Percentiles rank a stretch among this genome's conserved stretches.
Conservation (phyloP, 176 grass and related monocot species). For the Musa beccarii region DNA sequence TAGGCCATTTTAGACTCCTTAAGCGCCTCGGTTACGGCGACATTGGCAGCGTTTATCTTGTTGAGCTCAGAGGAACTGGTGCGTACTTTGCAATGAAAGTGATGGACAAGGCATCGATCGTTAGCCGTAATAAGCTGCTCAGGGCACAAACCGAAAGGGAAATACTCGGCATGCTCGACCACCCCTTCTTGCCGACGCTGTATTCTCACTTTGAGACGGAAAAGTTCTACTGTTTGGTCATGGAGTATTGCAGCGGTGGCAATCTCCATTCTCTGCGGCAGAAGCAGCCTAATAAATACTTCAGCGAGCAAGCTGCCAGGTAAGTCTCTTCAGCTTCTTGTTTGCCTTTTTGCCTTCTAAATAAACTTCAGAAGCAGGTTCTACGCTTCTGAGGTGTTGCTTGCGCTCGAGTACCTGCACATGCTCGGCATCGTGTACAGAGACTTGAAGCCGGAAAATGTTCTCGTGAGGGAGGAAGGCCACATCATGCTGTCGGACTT, state of each 20-base stretch:
- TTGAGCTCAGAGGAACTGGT: constrained; percentile 53
- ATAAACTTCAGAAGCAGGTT: constrained; percentile 34
- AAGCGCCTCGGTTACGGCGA: constrained; percentile 72
- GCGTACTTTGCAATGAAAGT: constrained; percentile 91
- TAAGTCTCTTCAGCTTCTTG: constrained; percentile 1
- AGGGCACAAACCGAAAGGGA: constrained; percentile 76
- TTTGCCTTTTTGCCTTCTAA: neutral
- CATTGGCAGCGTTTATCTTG: constrained; percentile 93
- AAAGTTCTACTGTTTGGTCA: constrained; percentile 82
- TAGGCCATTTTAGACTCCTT: constrained; percentile 78
- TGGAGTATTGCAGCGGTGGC: constrained; percentile 87
- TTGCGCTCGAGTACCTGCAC: constrained; percentile 83
- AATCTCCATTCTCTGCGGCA: constrained; percentile 82
- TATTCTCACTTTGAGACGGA: constrained; percentile 87
- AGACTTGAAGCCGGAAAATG: constrained; percentile 78
- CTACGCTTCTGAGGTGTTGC: constrained; percentile 65
- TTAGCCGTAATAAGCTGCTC: constrained; percentile 62
- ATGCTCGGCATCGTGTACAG: constrained; percentile 81
- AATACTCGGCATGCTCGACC: constrained; percentile 67
- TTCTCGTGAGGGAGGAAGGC: constrained; percentile 62
- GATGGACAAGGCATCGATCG: constrained; percentile 69
- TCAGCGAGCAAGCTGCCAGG: constrained; percentile 73
- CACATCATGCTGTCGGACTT: constrained; percentile 98
- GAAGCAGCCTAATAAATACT: constrained; percentile 63
- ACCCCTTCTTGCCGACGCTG: constrained; percentile 87